These are phyloP conservation scores for Kuraishia cidri DNA, from an alignment of 805 yeast species.

Conservation along the genomic window DNA sequence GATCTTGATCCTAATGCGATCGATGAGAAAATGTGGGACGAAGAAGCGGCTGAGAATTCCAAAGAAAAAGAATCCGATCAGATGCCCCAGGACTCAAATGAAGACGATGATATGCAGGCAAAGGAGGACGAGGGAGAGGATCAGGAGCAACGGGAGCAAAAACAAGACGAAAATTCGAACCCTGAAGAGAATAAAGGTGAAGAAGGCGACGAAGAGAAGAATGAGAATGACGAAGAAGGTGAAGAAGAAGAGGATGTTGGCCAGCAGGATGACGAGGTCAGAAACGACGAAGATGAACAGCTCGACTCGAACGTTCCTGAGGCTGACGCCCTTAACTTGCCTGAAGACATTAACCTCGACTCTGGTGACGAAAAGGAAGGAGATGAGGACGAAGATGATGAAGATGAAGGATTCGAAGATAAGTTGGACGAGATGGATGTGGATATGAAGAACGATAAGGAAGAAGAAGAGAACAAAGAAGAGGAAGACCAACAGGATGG, in stretches of 20 bases:
- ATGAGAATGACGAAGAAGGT: slow-evolving; percentile 24
- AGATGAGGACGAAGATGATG: slow-evolving; percentile 37
- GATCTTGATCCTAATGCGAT: slow-evolving; percentile 91
- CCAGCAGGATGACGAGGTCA: slow-evolving; percentile 74
- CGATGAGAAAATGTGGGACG: slow-evolving; percentile 98
- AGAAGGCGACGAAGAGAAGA: slow-evolving; percentile 43
- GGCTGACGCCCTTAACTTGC: slow-evolving; percentile 78
- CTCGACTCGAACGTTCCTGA: slow-evolving; percentile 74
- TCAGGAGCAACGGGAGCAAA: slow-evolving; percentile 27
- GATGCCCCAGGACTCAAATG: slow-evolving; percentile 41
- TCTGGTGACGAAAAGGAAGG: slow-evolving; percentile 75
- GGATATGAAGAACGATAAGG: slow-evolving; percentile 21
- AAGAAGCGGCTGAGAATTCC: slow-evolving; percentile 65
- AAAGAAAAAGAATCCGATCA: slow-evolving; percentile 80
- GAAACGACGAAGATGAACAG: slow-evolving; percentile 58
- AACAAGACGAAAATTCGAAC: slow-evolving; percentile 23
- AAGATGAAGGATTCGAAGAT: slow-evolving; percentile 25
- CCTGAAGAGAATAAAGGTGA: slow-evolving; percentile 33
- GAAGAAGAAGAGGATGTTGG: slow-evolving; percentile 60
- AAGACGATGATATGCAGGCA: slow-evolving; percentile 30
- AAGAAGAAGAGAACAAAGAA: slow-evolving; percentile 11
- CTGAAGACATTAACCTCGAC: slow-evolving; percentile 87
- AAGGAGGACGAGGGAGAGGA: slow-evolving; percentile 43
- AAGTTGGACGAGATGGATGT: slow-evolving; percentile 28
- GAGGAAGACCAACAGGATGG: slow-evolving; percentile 7